Evolutionary conservation across 805 yeast genomes (phyloP), one percentile per base, ranked within the genome.

Genomic region (Scheffersomyces ergatensis): DNA sequence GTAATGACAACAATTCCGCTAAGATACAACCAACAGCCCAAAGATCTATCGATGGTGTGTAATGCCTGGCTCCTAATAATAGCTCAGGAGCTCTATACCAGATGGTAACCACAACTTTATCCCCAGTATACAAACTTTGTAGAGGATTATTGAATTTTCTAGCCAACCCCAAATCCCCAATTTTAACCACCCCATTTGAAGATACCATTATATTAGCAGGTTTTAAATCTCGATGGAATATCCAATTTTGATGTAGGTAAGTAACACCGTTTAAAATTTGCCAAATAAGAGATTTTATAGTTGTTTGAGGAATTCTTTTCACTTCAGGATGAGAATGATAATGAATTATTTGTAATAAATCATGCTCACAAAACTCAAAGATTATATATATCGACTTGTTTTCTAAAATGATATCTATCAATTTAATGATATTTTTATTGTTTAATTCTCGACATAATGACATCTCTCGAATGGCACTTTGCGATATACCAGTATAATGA

Each of bases 171-270:
- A 90, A 72, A 65, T 92, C 99, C 17, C 98, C 99, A 45, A 92
- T 90, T 61, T 93, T 93, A 15, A 92, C 93, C n/a, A 82, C 80
- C 0, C 99, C 99, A 43, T 77, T 80, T 7, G 82, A 75, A 0
- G 96, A 81, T 0, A 92, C 96, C 98, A 92, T 93, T 49, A 93
- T 92, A 63, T 92, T 92, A 2, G 99, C 99, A 1, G 99, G 99
- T 55, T 93, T 93, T 48, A 93, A 73, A 63, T 93, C 99, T 46
- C 99, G 74, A 63, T 93, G 99, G 37, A 93, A 69, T 2, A 93
- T 82, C 98, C 99, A 93, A 62, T 93, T 92, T 60, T 89, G 92
- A 62, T 93, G 99, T 33, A 93, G 64, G 56, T 83, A 93, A 0
- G 89, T 80, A 2, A 93, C 90, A 3, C 99, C 99, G 53, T 87